Evolutionary conservation across 2,329 filamentous ascomycete species (phyloP).

Genomic region (Botryotinia globosa): DNA sequence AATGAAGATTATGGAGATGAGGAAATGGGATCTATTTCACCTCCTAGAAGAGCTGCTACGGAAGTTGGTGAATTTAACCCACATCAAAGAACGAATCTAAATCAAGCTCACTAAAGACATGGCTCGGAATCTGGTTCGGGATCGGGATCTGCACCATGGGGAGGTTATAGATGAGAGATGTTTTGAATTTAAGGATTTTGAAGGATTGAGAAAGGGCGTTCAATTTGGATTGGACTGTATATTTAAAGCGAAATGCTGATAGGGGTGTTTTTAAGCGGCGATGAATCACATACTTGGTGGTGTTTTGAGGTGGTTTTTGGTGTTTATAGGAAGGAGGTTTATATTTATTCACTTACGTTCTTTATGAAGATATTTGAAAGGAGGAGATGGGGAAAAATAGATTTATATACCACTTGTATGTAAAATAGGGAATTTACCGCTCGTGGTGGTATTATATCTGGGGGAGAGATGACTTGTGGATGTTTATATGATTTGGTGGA

Average conservation of each 20-base stretch:
- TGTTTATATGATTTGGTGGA: not conserved
- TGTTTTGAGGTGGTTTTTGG: not conserved
- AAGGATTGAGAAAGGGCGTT: not conserved
- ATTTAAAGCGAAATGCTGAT: not conserved
- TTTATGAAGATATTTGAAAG: not conserved
- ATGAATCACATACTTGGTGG: not conserved
- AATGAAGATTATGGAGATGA: slow-evolving; percentile 11
- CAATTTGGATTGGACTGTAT: not conserved
- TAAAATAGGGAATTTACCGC: not conserved
- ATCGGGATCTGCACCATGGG: not conserved
- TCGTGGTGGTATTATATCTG: not conserved
- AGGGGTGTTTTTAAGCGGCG: not conserved
- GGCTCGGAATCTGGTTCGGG: not conserved
- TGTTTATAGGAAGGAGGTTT: not conserved
- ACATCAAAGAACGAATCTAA: not conserved
- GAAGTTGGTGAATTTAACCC: slow-evolving; percentile 6
- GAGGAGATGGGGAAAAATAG: not conserved
- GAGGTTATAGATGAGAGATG: not conserved
- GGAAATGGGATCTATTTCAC: not conserved
- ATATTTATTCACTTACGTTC: not conserved
- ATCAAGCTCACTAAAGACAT: not conserved
- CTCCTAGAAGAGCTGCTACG: slow-evolving; percentile 5
- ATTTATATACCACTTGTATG: not conserved
- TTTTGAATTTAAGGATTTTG: not conserved
- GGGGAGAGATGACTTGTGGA: not conserved